Evolutionary conservation across 768 basidiomycete species (phyloP), one percentile per base, ranked within the genome.

Genomic region (Amanita inopinata): DNA sequence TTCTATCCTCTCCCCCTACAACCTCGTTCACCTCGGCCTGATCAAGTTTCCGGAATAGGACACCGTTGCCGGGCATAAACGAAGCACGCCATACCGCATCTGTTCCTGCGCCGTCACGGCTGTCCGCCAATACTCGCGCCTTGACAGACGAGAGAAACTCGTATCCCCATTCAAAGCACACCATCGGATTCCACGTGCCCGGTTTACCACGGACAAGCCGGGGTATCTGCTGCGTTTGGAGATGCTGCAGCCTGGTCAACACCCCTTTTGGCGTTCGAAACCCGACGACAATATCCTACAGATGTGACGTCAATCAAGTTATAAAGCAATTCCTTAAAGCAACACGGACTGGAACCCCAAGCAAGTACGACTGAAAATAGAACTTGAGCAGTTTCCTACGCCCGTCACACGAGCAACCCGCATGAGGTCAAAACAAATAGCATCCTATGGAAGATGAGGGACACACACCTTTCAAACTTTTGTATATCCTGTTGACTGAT

Each of bases 321-420:
- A 18, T 39, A 9, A 42, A 32, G 46, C 39, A 38, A 43, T 46
- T 45, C 18, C 38, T 36, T 22, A 31, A 42, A n/a, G 28, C 28
- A 41, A 47, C 43, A 58, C 80, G 51, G 57, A 83, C 83, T 15
- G 89, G 90, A n/a, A 93, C 88, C 37, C 90, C 91, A 41, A 93
- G 74, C 19, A 93, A 71, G 59, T 89, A 92, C 1, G 88, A 91
- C 54, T 93, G 90, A 47, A 90, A 77, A 66, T 91, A 92, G 60
- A 89, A 89, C 54, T 88, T 91, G 45, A 93, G 74, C n/a, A 93
- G 64, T 56, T 93, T 93, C 58, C 85, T 90, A 56, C 39, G 43
- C 42, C 33, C 28, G 44, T 5, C 33, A 46, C 19, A 44, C 33
- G 37, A 35, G 37, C 25, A 38, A 46, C 38, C 40, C 14, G 28